Percentiles rank a stretch among this genome's conserved stretches.
Evolutionary conservation across 495 filamentous ascomycete species (phyloP).

Genomic region (Venustampulla echinocandica): DNA sequence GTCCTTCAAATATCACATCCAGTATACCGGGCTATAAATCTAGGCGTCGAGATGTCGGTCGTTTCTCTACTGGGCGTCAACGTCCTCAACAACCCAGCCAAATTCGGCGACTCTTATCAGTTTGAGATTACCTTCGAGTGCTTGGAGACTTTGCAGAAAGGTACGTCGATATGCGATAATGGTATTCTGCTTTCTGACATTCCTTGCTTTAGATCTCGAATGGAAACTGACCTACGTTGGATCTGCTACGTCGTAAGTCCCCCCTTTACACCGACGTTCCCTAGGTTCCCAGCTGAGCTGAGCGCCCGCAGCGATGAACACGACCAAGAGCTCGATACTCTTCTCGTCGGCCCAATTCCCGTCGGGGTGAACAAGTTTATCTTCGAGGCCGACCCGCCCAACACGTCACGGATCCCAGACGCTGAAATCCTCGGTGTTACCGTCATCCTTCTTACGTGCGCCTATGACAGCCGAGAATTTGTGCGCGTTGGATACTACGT

Average conservation of each 20-base stretch:
- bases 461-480: slow-evolving; percentile 93
- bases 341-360: slow-evolving; percentile 92
- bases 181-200: no score
- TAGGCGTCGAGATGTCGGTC: slow-evolving; percentile 93
- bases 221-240: slow-evolving; percentile 99
- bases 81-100: slow-evolving; percentile 91
- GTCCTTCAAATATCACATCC: no score
- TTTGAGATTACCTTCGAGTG: slow-evolving; percentile 99
- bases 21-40: no score
- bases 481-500: slow-evolving; percentile 98
- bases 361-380: slow-evolving; percentile 97
- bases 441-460: slow-evolving; percentile 91
- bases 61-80: slow-evolving; percentile 92
- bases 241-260: slow-evolving; percentile 83
- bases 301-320: slow-evolving; percentile 65
- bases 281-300: slow-evolving; percentile 13
- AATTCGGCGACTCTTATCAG: slow-evolving; percentile 79
- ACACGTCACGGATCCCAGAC: slow-evolving; percentile 79
- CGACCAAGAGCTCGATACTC: slow-evolving; percentile 94
- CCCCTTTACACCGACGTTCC: background rate
- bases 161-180: slow-evolving; percentile 34
- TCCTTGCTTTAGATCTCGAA: slow-evolving; percentile 96
- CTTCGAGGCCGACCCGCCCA: slow-evolving; percentile 89
- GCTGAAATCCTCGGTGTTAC: slow-evolving; percentile 96
- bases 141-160: slow-evolving; percentile 84